Evolutionary conservation across 306 rosid species (phyloP), one percentile per base, ranked within the genome.

Genomic region (Oxytropis ochrocephala): DNA sequence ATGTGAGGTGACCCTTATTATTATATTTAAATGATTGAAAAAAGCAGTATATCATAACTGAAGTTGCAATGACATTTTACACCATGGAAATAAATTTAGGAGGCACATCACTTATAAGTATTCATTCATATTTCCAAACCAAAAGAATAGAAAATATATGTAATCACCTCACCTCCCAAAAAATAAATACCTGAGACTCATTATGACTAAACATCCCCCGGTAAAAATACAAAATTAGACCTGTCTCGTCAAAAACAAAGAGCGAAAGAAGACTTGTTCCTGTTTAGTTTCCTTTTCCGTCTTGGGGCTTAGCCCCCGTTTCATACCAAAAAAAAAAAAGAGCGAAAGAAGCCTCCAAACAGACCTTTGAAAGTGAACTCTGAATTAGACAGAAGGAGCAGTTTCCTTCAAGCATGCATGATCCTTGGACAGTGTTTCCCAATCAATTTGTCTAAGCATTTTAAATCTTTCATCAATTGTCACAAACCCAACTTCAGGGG

Each of bases 371-470:
- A 70, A 78, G 38, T 74, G 57, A 69, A 9, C 56, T 85, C 73
- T 82, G 61, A 81, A 35, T 72, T 83, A 29, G 74, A 84, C 52
- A 8, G 83, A 21, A 19, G 84, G 30, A 51, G 85, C 81, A 5
- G 85, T 70, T 75, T 82, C 95, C 54, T 70, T 46, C 41, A 74
- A 62, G 29, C 29, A 24, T 55, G 83, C 81, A 35, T 55, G 84
- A 36, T 81, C 88, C 73, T 82, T 72, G 80, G 30, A 75, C 30
- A 90, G 46, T 24, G 90, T 69, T 42, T 87, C 92, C 98, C 98
- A 94, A 78, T 90, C 77, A 42, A 88, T 55, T 74, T 86, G 70
- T 63, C 86, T 69, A 73, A 90, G 83, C 53, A 77, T 56, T 69
- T 84, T 76, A 44, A 90, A 84, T 80, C 96, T 85, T 39, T 82